phyloP scores from a whole-genome alignment of 768 basidiomycete species.

The Ramaria sp. region DNA sequence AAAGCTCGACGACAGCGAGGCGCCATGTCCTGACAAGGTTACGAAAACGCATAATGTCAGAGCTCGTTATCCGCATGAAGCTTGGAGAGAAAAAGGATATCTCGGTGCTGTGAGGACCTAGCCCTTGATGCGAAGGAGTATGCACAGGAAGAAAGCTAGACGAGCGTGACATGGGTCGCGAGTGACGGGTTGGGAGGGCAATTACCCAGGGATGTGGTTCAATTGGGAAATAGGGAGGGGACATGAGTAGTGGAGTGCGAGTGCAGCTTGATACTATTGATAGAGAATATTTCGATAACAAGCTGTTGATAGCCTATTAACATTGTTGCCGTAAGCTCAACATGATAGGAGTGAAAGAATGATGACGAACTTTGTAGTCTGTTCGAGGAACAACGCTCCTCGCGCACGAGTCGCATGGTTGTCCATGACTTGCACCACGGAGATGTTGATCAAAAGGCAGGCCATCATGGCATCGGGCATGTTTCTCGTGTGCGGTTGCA shows the following conservation, averaged over 20 bases:
- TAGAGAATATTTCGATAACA: not conserved
- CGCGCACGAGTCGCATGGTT: not conserved
- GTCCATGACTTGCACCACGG: not conserved
- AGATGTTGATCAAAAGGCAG: not conserved
- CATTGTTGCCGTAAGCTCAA: too few relatives aligned
- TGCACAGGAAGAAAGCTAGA: not conserved
- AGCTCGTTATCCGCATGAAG: not conserved
- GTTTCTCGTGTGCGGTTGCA: not conserved
- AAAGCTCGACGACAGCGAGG: not conserved
- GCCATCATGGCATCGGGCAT: not conserved
- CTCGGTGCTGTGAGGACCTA: not conserved
- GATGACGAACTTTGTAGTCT: not conserved
- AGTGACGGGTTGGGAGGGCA: not conserved
- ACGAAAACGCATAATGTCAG: not conserved
- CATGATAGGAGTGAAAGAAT: too few relatives aligned
- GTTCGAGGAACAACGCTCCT: not conserved
- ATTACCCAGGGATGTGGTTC: not conserved
- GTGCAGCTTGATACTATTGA: not conserved
- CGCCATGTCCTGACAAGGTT: not conserved
- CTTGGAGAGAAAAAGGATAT: slow-evolving; percentile 1
- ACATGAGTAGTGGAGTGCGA: not conserved
- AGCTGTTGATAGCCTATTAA: not conserved
- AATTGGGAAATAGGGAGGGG: not conserved
- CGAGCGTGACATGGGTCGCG: not conserved
- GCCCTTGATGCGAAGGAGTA: not conserved